Evolutionary conservation across 768 basidiomycete genomes (phyloP).

Genomic region (Hirschioporus abietinus): DNA sequence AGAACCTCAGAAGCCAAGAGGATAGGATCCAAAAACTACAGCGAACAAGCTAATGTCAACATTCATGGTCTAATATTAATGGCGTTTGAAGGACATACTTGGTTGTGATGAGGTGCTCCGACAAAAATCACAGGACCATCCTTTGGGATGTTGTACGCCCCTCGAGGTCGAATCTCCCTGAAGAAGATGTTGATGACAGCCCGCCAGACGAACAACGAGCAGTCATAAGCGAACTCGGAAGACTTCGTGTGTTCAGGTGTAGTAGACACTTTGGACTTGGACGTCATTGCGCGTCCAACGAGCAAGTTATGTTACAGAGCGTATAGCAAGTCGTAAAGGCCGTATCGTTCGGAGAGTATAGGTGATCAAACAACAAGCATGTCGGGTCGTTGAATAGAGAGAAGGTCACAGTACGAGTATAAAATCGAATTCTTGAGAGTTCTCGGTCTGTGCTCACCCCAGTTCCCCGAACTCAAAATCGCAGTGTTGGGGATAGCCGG

Average conservation of each 20-base stretch:
- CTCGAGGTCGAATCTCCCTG: slow-evolving; percentile 88
- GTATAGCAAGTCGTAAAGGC: not conserved
- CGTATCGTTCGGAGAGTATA: not conserved
- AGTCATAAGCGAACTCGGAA: slow-evolving; percentile 51
- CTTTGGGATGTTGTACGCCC: slow-evolving; percentile 90
- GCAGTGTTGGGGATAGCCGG: not conserved
- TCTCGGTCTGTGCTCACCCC: not conserved
- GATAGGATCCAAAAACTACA: slow-evolving; percentile 87
- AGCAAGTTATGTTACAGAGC: not conserved
- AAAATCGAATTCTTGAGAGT: not conserved
- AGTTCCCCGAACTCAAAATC: not conserved
- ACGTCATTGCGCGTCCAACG: not conserved
- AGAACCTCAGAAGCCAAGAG: slow-evolving; percentile 81
- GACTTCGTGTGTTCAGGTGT: not conserved
- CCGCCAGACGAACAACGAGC: slow-evolving; percentile 80
- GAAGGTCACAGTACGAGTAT: not conserved
- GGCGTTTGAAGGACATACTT: slow-evolving; percentile 41
- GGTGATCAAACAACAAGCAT: not conserved
- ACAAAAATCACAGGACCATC: slow-evolving; percentile 92
- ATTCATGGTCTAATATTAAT: slow-evolving; percentile 1
- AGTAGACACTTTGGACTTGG: not conserved
- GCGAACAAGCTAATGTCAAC: slow-evolving; percentile 14
- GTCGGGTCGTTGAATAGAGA: not conserved
- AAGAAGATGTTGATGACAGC: slow-evolving; percentile 91
- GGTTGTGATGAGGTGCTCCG: slow-evolving; percentile 89